Base-by-base conservation (phyloP, 345 rosid genomes). In the Gossypium mustelinum region DNA sequence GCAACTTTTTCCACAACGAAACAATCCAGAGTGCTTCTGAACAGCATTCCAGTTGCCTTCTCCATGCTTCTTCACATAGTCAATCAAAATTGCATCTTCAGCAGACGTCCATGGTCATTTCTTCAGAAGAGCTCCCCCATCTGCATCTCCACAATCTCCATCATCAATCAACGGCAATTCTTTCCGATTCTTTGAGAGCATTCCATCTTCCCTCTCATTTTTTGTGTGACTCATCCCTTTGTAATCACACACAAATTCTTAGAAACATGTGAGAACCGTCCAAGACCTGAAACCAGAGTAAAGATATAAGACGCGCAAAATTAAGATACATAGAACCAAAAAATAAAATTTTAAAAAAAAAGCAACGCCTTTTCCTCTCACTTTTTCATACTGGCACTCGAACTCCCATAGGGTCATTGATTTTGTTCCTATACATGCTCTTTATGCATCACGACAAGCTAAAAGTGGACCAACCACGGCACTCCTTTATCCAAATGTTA, bases 81-180 rank as follows among this genome's bases (percentile, higher is more conserved):
- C 90, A 48, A 93, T 83, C 81, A 95, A 84, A 77, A 95, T 88
- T 44, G 86, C 88, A 79, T 95, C 99, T 87, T 95, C 98, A 16
- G 94, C 81, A n/a, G 99, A 84, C 7, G 99, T 91, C 99, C 99
- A 95, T 22, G 99, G 99, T 60, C 99, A 98, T 88, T 95, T 95
- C 88, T 93, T 93, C 80, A 95, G 79, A 80, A 62, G 76, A 73
- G 57, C 39, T 70, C 87, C 90, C 52, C 77, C 89, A 80, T 77
- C 86, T 20, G 18, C 9, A 52, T 82, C 89, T 80, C 81, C 82
- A 51, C 70, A 73, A 52, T 75, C 80, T 72, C 79, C 83, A 77
- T 79, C 86, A 70, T 87, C 92, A 48, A 73, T 41, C 84, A 81
- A 84, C 3, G 92, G 85, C 3, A 89, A 90, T 16, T 85, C 91